Base-by-base conservation (phyloP, 441 rosid species). In the Rhodomyrtus psidioides region DNA sequence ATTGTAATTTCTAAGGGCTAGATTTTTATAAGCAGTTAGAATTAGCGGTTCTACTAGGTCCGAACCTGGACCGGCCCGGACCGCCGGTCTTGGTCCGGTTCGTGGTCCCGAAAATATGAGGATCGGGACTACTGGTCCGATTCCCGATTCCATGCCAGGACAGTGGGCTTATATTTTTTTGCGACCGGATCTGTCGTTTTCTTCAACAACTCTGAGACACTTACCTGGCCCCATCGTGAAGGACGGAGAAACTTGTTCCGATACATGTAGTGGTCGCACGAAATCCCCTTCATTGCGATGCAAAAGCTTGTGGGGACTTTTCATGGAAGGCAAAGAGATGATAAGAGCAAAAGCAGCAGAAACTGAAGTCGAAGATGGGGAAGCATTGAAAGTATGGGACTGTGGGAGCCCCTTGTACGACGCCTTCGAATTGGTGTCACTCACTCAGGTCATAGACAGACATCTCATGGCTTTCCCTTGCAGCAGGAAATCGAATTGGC, bases 331-430 rank as follows among this genome's bases (percentile, higher is more conserved):
- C 79, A 39, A 70, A 39, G 49, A 70, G n/a, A 39, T 39, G 79
- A 39, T 70, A 3, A 70, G 79, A 42, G 49, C 79, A 34, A 70
- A 39, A 39, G 12, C 13, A 17, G 79, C 10, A 70, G 79, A 39
- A 65, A 6, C 79, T 6, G 79, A 70, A 10, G 79, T 24, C 16
- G 79, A 70, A 70, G 79, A 70, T 39, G 49, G 79, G 49, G 49
- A 39, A 39, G 79, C 79, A 70, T 39, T 21, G 49, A 23, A 34
- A 21, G 53, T 90, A 49, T 92, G 92, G 94, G 93, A 91, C 54
- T 91, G 91, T n/a, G 93, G 92, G 46, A 93, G 93, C 83, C 93
- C 92, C 13, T 84, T 92, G 86, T 93, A 92, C 62, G 94, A 93
- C 65, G 90, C 94, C 10, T 88, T 86, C 55, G 93, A 92, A 87